Base-by-base conservation (phyloP, 805 yeast species). In the Candida parachauliodes region DNA sequence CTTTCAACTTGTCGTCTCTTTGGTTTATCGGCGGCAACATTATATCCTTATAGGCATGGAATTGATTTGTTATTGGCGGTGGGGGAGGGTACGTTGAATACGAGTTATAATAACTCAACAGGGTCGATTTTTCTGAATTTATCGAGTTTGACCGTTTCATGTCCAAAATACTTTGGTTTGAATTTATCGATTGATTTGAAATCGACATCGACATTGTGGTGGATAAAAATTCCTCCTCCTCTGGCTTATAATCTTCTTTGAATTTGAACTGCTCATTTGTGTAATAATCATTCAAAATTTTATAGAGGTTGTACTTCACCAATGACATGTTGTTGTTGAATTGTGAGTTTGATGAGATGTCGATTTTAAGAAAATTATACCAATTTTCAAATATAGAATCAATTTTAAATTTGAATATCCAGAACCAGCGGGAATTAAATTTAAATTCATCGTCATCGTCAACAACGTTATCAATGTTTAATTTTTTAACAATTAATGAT, bases 381-480 rank as follows among this genome's bases (percentile, higher is more conserved):
- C 63, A 59, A 15, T 45, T 41, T 16, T 54, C 59, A 31, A 54
- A 44, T 29, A 47, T 49, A n/a, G 46, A 34, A 37, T 52, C 55
- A 20, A 54, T 32, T 28, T 53, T 54, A 33, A 45, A 30, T 29
- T 54, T 54, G 14, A 54, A 36, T 12, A 45, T 39, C 57, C 56
- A 48, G 34, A 51, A 55, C 56, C 57, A 55, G 32, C 51, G 52
- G n/a, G 44, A 46, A 38, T 53, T 53, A 37, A 57, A 51, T 25
- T 40, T 36, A 25, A 54, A 52, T 17, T 52, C 55, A 9, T 57
- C 55, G 15, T 36, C 34, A 3, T 31, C 34, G 25, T 36, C 24
- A 14, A 29, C 34, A 27, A 15, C 18, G 8, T 8, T 26, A 11
- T 19, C 32, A 8, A 27, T 12, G 7, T 12, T 8, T 6, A 27